Evolutionary conservation across 2,329 filamentous ascomycete species (phyloP), one percentile per base, ranked within the genome.

Genomic region (Microdochium paspali): DNA sequence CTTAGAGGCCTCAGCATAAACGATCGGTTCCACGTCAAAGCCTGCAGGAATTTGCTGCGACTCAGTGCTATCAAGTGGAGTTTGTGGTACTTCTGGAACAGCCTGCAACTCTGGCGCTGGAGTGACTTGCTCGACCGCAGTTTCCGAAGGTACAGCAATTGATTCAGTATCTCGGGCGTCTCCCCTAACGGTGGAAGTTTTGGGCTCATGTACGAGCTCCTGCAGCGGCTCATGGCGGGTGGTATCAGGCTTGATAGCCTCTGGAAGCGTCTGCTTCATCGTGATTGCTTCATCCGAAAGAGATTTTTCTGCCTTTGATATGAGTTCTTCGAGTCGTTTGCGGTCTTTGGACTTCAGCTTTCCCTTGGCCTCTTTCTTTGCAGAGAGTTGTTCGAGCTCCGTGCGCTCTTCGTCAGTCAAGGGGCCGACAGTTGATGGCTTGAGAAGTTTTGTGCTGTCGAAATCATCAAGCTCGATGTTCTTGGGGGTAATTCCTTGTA

Each of bases 361-460:
- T 13, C 44, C 44, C n/a, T 31, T 32, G 18, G 20, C 7, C 26
- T 31, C 44, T 21, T 32, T 46, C 43, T 44, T 44, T 10, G 18
- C 35, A 7, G 35, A 21, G n/a, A 40, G 18, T 10, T 18, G 26
- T 26, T 31, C 25, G 6, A 46, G 44, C 15, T 48, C 46, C 7
- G 24, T n/a, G 25, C 45, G 24, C 45, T 45, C 35, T 44, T 47
- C 48, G 47, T 40, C 35, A 9, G 35, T 40, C 35, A 40, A 21
- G 12, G 18, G 18, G 6, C 3, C 3, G 10, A 40, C 18, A n/a
- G 20, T 20, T n/a, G 35, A 18, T 12, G 20, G 35, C 12, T 9
- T 4, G 18, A 20, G 3, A 3, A 10, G n/a, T 3, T 40, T 12
- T 7, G 15, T 9, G 23, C 6, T 3, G 5, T 20, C 35, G 10